Conservation (phyloP, 2,329 filamentous ascomycete species). For the Lecanicillium sp. region DNA sequence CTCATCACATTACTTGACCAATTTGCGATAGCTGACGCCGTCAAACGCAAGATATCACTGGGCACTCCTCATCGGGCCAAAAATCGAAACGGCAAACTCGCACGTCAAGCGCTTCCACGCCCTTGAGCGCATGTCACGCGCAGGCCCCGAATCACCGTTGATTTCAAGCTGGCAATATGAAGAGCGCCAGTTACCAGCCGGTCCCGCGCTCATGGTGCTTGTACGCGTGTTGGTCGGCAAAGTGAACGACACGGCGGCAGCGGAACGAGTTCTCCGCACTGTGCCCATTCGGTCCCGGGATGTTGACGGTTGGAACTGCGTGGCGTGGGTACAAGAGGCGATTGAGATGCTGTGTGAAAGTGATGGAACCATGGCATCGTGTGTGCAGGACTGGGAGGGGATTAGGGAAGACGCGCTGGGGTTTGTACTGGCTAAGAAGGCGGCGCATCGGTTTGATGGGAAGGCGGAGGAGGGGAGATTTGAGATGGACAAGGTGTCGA, state of each 20-base stretch:
- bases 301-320: conserved; percentile 27
- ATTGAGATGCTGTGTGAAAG: conserved; percentile 19
- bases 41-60: conserved; percentile 22
- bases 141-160: background rate
- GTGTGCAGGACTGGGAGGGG: conserved; percentile 19
- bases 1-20: too few species aligned
- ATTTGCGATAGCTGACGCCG: too few species aligned
- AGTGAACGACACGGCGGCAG: conserved; percentile 16
- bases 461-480: conserved; percentile 13
- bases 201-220: conserved; percentile 6
- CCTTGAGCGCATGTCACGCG: conserved; percentile 14
- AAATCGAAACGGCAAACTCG: conserved; percentile 13
- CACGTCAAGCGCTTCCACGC: conserved; percentile 19
- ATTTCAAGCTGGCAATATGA: conserved; percentile 19
- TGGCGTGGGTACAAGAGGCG: conserved; percentile 30
- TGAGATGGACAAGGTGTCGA: conserved; percentile 20
- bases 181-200: conserved; percentile 8
- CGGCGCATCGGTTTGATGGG: conserved; percentile 28
- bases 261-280: conserved; percentile 18
- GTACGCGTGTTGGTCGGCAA: conserved; percentile 17
- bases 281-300: conserved; percentile 19
- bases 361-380: conserved; percentile 21
- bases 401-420: conserved; percentile 24
- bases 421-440: conserved; percentile 26
- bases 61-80: conserved; percentile 26